Evolutionary conservation across 768 basidiomycete genomes (phyloP), one percentile per base, ranked within the genome.

Genomic region (Astraeus odoratus): DNA sequence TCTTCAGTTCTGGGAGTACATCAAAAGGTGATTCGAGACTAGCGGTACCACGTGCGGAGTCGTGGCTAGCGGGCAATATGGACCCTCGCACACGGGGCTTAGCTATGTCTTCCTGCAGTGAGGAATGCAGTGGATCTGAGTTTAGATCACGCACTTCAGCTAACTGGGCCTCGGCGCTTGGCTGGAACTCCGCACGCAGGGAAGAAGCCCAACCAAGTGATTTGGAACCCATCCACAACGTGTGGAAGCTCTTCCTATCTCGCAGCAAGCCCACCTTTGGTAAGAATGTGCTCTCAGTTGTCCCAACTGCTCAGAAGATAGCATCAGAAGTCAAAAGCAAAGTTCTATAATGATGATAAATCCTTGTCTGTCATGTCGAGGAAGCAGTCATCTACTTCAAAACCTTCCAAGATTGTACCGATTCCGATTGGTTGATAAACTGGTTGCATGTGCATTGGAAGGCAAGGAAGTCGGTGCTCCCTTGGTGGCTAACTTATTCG

Each of bases 21-120:
- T 93, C 91, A 20, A 84, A 94, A 30, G 84, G 86, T 30, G 90
- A 91, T 30, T 97, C 94, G 44, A 78, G 90, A 43, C 83, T 92
- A 34, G 95, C 93, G 30, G 81, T 78, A 15, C 78, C 87, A 7
- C 76, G 84, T 48, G 74, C 76, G 9, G 79, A 79, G 45, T 68
- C 74, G 81, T 83, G 16, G 79, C 83, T 42, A 72, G 76, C 46
- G 68, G 70, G 23, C 66, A 67, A 30, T 43, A 74, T 27, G 78
- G 81, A 19, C 76, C n/a, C n/a, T n/a, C n/a, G n/a, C n/a, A n/a
- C n/a, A n/a, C n/a, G n/a, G n/a, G n/a, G n/a, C n/a, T n/a, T n/a
- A n/a, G n/a, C n/a, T n/a, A n/a, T n/a, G n/a, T n/a, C n/a, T n/a
- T n/a, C n/a, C n/a, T n/a, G n/a, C n/a, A n/a, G n/a, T n/a, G n/a